These are phyloP conservation scores for Tilletia indica DNA, from an alignment of 1,284 basidiomycete species.

Conservation along the genomic window DNA sequence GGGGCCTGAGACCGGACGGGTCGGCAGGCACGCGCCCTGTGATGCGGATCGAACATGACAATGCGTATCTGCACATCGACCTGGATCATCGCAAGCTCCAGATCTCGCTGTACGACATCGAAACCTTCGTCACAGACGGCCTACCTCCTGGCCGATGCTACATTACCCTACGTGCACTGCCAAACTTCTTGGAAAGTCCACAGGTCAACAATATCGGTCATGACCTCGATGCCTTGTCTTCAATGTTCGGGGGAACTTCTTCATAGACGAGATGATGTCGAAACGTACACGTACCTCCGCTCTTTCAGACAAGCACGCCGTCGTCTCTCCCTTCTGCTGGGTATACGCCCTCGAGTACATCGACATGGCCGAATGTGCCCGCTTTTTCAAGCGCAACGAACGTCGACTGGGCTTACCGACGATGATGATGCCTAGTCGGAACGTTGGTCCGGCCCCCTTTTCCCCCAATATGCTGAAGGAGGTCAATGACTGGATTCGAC, in stretches of 20 bases:
- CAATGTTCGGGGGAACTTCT: background rate
- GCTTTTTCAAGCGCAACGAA: constrained; percentile 6
- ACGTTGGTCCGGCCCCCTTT: background rate
- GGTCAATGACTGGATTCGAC: background rate
- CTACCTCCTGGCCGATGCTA: constrained; percentile 11
- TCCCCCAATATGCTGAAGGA: background rate
- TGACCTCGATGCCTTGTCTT: background rate
- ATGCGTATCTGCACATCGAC: constrained; percentile 4
- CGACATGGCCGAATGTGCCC: constrained; percentile 1
- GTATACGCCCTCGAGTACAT: constrained; percentile 3
- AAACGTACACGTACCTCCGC: background rate
- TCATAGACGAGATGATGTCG: background rate
- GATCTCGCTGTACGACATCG: constrained; percentile 19
- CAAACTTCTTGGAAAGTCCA: constrained; percentile 5
- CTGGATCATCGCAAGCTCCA: constrained; percentile 16
- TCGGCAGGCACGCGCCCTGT: background rate
- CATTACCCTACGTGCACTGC: background rate
- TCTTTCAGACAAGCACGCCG: constrained; percentile 1
- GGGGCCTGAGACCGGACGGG: background rate
- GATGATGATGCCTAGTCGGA: constrained; percentile 3
- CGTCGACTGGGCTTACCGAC: constrained; percentile 10
- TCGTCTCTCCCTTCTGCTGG: constrained; percentile 20
- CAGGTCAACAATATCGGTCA: no score
- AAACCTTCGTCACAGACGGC: constrained; percentile 1
- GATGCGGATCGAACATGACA: constrained; percentile 17